Evolutionary conservation across 352 stramenopile genomes (phyloP).

Genomic region (Globisporangium perplexum): DNA sequence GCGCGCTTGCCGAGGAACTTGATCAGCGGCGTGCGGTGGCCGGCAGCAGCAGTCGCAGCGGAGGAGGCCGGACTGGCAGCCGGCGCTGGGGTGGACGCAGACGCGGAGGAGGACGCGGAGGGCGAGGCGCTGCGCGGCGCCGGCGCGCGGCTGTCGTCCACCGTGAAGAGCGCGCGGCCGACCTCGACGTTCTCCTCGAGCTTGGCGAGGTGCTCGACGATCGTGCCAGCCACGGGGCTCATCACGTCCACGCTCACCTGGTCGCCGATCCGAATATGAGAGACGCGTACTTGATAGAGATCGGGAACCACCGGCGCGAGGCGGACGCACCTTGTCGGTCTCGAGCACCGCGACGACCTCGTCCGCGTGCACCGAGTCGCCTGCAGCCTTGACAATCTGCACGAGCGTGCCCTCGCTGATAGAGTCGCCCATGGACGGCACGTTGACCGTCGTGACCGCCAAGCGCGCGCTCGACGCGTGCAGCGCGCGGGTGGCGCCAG

Average conservation of each 20-base stretch:
- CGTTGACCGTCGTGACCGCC: conserved; percentile 72
- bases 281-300: too few species aligned
- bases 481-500: conserved; percentile 19
- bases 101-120: conserved; percentile 11
- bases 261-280: not conserved
- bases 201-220: conserved; percentile 92
- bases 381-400: conserved; percentile 90
- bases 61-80: conserved; percentile 10
- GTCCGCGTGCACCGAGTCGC: conserved; percentile 92
- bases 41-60: conserved; percentile 12
- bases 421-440: conserved; percentile 92
- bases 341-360: conserved; percentile 98
- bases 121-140: conserved; percentile 17
- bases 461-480: conserved; percentile 36
- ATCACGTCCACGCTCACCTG: conserved; percentile 89
- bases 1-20: conserved; percentile 71
- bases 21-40: conserved; percentile 52
- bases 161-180: conserved; percentile 89
- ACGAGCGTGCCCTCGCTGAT: conserved; percentile 98
- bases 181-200: conserved; percentile 97
- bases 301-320: too few species aligned
- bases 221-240: conserved; percentile 84
- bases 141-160: conserved; percentile 79
- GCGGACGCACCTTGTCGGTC: conserved; percentile 95
- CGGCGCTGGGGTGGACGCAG: not conserved